Percentiles rank a stretch among this genome's conserved stretches.
Conservation (phyloP, 2,329 filamentous ascomycete species). For the Penicillium sp. region DNA sequence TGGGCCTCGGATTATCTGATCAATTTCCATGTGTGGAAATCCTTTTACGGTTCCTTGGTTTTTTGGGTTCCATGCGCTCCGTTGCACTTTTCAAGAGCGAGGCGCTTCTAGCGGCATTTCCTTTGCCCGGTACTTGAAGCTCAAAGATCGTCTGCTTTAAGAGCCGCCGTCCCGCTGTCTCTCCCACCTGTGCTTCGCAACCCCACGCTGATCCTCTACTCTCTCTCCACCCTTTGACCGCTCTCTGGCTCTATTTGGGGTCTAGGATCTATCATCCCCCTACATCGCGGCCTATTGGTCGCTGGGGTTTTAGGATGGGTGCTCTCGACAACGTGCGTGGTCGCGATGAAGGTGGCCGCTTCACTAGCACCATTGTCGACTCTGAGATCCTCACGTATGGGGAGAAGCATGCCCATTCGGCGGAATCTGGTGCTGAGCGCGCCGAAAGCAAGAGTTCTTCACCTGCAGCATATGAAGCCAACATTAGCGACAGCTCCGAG, state of each 20-base stretch:
- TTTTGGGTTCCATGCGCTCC: background rate
- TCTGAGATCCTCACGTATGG: background rate
- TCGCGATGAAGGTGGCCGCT: constrained; percentile 13
- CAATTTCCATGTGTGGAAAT: background rate
- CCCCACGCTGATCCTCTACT: background rate
- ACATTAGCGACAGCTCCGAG: background rate
- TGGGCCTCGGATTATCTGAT: background rate
- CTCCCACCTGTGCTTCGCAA: background rate
- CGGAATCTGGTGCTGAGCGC: constrained; percentile 1
- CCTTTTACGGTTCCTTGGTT: background rate
- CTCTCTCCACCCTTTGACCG: background rate
- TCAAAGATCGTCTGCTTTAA: background rate
- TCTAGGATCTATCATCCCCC: background rate
- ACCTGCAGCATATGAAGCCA: background rate
- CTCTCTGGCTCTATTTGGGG: background rate
- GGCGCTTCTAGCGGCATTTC: background rate
- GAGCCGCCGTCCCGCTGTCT: background rate
- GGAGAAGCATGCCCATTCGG: constrained; percentile 7
- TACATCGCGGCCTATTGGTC: background rate
- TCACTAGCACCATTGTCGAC: constrained; percentile 8
- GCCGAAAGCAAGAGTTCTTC: background rate
- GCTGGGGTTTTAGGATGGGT: constrained; percentile 10
- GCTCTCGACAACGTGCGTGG: constrained; percentile 11
- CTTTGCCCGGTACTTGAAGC: background rate
- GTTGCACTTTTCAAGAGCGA: background rate